Base-by-base conservation (phyloP, 2,329 filamentous ascomycete genomes). In the Cordyceps militaris region DNA sequence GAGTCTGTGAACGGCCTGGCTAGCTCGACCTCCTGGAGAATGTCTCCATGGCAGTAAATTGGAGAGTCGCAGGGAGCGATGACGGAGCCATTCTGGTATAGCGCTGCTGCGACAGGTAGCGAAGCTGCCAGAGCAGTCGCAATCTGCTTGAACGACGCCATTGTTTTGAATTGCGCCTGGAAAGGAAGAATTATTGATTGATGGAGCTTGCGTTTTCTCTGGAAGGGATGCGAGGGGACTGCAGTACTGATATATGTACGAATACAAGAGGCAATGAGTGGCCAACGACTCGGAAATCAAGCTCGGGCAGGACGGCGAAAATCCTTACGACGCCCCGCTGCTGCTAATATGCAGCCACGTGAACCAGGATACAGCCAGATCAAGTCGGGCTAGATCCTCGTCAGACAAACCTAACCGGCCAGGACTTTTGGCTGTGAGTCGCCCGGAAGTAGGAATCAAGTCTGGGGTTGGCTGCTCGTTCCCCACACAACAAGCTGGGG, bases 51-150 rank as follows among this genome's bases (percentile, higher is more conserved):
- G 66, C 85, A 88, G 70, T 88, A 88, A 21, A 88, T 74, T 16
- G 82, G 79, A 9, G 84, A 87, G 66, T 87, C 82, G 70, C 85
- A 88, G 1, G 85, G 84, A 3, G 84, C 81, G 59, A 80, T 76
- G 42, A 83, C 73, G 3, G 78, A 79, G 62, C 83, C 84, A 68
- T 87, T 83, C 63, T 74, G 73, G 68, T 82, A 87, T 21, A 87
- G 69, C 13, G 78, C 80, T 26, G 71, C 71, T 10, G 69, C 68
- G 48, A 60, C 63, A 42, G 63, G 65, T 36, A 61, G 66, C 60
- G 62, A 63, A 19, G 67, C 63, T 46, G 64, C 67, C 26, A 71
- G 36, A 21, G 67, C 66, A 21, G 66, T 64, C 40, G 63, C 62
- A 26, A 68, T 58, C 44, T 61, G 61, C 60, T 62, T 61, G 19